Evolutionary conservation across 176 grass and related monocot species (phyloP), one percentile per base, ranked within the genome.

Genomic region (Oryza meyeriana): DNA sequence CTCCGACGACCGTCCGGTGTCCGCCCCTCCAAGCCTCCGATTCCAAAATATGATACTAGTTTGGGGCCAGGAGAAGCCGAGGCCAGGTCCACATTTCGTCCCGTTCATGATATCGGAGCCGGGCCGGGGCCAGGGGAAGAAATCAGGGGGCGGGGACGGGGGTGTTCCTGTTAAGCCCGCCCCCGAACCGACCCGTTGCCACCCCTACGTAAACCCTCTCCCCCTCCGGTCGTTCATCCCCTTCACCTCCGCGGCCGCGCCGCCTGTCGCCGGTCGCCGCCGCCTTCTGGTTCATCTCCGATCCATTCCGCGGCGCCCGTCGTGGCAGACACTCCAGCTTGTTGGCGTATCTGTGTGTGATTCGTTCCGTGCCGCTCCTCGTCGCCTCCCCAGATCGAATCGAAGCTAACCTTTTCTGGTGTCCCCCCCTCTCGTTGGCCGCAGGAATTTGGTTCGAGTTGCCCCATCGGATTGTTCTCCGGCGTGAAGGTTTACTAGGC

Each of bases 391-490:
- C 50, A 9, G 2, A 6, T 0, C 6, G 14, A 57, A 59, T 0
- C 12, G 1, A 61, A 22, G 34, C 64, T 87, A 29, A 69, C 12
- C 1, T 34, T 34, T 36, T 75, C 12, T 40, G 20, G 50, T n/a
- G 50, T 6, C 13, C 17, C 0, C 24, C 61, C 6, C 27, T 25
- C 1, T n/a, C 61, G 18, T n/a, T 77, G 50, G 18, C 30, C 69
- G 70, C 87, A 89, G 77, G 82, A 20, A 55, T 16, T 81, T 70
- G 52, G 32, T 71, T 22, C 10, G 17, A 14, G 8, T 70, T 69
- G 22, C 52, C 36, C 13, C 31, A 33, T 52, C 32, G 22, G 40
- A 14, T 75, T 85, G 17, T 42, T 89, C 20, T 63, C 4, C 12
- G 12, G 71, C 4, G 20, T 81, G 55, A 61, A 31, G 76, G 35